Evolutionary conservation across 768 basidiomycete genomes (phyloP).

Genomic region (Suillus subluteus): DNA sequence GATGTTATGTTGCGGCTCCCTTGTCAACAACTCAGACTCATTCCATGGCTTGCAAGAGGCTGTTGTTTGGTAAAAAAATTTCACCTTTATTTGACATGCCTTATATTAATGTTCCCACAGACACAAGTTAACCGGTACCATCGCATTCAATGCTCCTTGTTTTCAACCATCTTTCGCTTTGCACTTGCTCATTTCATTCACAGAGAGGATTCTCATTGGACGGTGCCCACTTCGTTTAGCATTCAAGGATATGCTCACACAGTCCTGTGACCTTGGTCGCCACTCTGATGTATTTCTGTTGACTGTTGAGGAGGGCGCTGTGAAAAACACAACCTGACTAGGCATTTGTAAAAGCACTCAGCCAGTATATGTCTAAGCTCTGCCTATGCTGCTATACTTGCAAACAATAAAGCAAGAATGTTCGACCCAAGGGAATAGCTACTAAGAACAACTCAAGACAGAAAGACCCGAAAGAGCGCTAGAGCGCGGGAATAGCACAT

Average conservation of each 20-base stretch:
- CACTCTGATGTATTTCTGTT: neutral
- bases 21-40: neutral
- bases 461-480: too few species aligned
- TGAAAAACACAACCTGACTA: too few species aligned
- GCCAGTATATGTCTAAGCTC: too few species aligned
- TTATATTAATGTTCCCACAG: neutral
- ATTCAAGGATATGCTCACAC: neutral
- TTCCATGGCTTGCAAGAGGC: neutral
- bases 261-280: neutral
- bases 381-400: too few species aligned
- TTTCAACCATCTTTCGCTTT: neutral
- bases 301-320: neutral
- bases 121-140: neutral
- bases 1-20: neutral
- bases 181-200: neutral
- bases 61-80: neutral
- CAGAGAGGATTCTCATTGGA: neutral
- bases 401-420: too few species aligned
- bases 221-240: neutral
- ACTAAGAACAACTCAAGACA: too few species aligned
- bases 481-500: too few species aligned
- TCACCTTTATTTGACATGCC: neutral
- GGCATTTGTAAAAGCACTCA: too few species aligned
- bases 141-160: neutral
- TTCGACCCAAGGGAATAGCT: too few species aligned